Evolutionary conservation across 1,284 basidiomycete genomes (phyloP), one percentile per base, ranked within the genome.

Genomic region (Gymnopus androsaceus): DNA sequence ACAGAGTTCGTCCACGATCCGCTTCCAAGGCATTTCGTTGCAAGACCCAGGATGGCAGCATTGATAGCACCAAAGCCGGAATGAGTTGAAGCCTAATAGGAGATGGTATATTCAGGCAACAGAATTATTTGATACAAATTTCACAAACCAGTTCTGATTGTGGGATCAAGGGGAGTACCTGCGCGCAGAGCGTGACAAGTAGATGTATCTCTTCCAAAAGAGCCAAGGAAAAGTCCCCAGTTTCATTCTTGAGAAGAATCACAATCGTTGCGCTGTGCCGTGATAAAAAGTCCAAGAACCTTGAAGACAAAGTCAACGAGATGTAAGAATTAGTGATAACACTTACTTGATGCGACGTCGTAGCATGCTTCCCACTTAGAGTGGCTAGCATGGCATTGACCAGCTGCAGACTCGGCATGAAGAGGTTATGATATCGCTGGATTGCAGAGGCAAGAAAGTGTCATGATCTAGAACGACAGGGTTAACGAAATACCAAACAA

Each of bases 371-470:
- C 14, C 76, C 71, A 9, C 89, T 87, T 8, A 92, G 69, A 1
- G 85, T 86, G 2, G 88, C 81, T 23, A 92, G 70, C 56, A 93
- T 79, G 5, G 81, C 85, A 56, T 86, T 81, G 15, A 89, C 80
- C 21, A 95, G 77, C 69, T 96, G 93, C 37, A 97, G 71, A 14
- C 89, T 87, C 0, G 94, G 94, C 69, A 92, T 82, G 59, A 96
- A 82, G 5, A 97, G 70, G 63, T 96, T 92, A 64, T 95, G 91
- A 70, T 96, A 95, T 36, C 94, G 83, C 59, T 93, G 90, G 12
- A 92, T 81, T 0, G 91, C 90, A 0, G 92, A 90, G 1, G 94
- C 6, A 97, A 75, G 78, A 96, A 95, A 33, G 85, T 84, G 64
- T 94, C 89, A 34, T 85, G 81, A 63, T 95, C 93, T 94, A 66